A percentile compares a stretch with the other conserved stretches of the same genome.
These are phyloP conservation scores for Davidsoniella eucalypti DNA, from an alignment of 2,329 filamentous ascomycete genomes.

Conservation along the genomic window DNA sequence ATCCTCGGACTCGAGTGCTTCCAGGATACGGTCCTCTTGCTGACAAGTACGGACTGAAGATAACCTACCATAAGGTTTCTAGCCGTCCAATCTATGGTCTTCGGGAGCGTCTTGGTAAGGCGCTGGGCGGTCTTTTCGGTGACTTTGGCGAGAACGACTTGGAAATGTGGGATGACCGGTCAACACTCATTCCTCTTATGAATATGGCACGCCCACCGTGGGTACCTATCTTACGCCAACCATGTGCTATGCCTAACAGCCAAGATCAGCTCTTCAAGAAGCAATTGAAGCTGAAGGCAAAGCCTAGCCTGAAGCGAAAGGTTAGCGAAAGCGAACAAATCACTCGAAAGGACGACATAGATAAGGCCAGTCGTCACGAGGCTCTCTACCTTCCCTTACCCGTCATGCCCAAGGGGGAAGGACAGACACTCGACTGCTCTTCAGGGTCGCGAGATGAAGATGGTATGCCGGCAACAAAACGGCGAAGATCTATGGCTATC, in stretches of 20 bases:
- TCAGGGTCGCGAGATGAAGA: background rate
- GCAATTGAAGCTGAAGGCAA: background rate
- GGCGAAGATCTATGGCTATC: conserved; percentile 1
- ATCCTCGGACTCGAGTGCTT: conserved; percentile 20
- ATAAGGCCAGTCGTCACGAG: background rate
- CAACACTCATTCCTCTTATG: background rate
- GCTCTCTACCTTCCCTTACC: conserved; percentile 25
- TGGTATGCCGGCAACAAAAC: background rate
- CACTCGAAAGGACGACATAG: background rate
- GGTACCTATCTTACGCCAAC: background rate
- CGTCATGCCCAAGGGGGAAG: conserved; percentile 21
- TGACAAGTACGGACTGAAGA: conserved; percentile 21
- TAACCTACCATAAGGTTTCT: conserved; percentile 1
- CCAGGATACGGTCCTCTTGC: conserved; percentile 6
- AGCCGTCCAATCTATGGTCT: conserved; percentile 22
- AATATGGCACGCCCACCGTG: background rate
- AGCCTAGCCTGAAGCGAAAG: background rate
- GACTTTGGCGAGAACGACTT: conserved; percentile 17
- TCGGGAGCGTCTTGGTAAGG: conserved; percentile 36
- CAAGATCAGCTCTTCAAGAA: background rate
- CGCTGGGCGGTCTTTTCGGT: conserved; percentile 35
- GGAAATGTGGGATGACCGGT: conserved; percentile 5
- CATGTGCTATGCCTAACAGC: background rate
- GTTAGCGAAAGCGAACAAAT: background rate
- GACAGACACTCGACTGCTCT: background rate